These are phyloP conservation scores for Colletotrichum acutatum DNA, from an alignment of 2,329 filamentous ascomycete species.

Conservation along the genomic window DNA sequence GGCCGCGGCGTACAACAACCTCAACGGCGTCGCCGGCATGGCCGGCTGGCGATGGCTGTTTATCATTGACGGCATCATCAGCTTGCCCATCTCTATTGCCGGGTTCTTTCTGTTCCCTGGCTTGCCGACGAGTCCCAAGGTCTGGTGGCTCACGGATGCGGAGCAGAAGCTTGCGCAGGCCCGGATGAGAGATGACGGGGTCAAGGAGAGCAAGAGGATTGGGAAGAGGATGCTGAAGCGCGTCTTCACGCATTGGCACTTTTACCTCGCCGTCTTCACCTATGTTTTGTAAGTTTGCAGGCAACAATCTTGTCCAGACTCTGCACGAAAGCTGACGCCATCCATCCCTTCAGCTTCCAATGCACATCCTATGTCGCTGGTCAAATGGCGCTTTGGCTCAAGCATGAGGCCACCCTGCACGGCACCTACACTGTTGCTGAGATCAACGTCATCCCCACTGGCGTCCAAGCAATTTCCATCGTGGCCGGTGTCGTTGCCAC, in stretches of 20 bases:
- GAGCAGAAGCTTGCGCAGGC: conserved; percentile 47
- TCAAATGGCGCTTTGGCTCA: conserved; percentile 38
- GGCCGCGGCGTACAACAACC: conserved; percentile 59
- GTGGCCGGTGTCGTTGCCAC: conserved; percentile 39
- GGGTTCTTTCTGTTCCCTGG: conserved; percentile 56
- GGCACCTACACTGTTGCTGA: conserved; percentile 22
- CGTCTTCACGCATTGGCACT: conserved; percentile 43
- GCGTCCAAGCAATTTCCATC: conserved; percentile 39
- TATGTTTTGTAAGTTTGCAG: conserved; percentile 36
- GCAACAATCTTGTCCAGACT: no score
- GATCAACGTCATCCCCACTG: conserved; percentile 37
- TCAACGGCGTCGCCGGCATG: conserved; percentile 57
- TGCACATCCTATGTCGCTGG: conserved; percentile 35
- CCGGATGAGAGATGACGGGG: conserved; percentile 40
- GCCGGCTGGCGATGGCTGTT: conserved; percentile 61
- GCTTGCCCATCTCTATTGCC: conserved; percentile 58
- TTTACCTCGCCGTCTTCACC: conserved; percentile 39
- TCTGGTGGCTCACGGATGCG: conserved; percentile 44
- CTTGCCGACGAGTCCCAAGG: conserved; percentile 46
- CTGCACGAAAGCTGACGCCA: no score
- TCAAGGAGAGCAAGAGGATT: conserved; percentile 36
- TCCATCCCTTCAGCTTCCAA: conserved; percentile 18
- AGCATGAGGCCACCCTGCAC: conserved; percentile 36
- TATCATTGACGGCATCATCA: conserved; percentile 64
- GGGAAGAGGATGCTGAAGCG: conserved; percentile 41